A percentile compares a stretch with the other conserved stretches of the same genome.
Conservation (phyloP, 2,329 filamentous ascomycete genomes). For the Scedosporium boydii region DNA sequence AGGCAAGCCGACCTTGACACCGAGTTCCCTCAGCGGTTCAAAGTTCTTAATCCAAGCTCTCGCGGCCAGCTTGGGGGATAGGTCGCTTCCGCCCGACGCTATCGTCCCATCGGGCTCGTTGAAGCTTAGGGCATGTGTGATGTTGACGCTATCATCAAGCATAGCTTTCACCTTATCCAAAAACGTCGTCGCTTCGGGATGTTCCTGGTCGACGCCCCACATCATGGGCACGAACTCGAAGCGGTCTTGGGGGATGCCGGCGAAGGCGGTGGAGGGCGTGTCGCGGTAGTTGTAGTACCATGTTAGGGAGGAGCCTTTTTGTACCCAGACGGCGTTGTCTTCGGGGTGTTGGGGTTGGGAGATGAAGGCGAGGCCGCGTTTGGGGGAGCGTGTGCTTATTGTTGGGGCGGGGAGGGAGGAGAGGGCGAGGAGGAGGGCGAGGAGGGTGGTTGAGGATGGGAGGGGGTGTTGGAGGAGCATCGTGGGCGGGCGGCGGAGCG, state of each 20-base stretch:
- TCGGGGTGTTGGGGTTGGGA: constrained; percentile 40
- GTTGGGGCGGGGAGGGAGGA: neutral
- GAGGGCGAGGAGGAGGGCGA: neutral
- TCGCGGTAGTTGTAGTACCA: constrained; percentile 81
- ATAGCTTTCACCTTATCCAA: constrained; percentile 46
- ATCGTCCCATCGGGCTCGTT: constrained; percentile 64
- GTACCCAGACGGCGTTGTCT: constrained; percentile 59
- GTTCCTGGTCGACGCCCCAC: constrained; percentile 13
- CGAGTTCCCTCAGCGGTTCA: constrained; percentile 54
- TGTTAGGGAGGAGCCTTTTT: constrained; percentile 47
- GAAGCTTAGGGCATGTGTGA: constrained; percentile 63
- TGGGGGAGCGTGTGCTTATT: constrained; percentile 32
- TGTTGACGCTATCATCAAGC: constrained; percentile 42
- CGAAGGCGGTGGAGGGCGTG: constrained; percentile 43
- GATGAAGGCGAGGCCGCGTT: constrained; percentile 66
- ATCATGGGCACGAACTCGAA: constrained; percentile 56
- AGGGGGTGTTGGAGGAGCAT: neutral
- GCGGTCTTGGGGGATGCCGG: constrained; percentile 35
- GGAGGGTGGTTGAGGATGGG: neutral
- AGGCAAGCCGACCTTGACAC: constrained; percentile 61
- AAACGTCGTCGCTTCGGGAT: constrained; percentile 48
- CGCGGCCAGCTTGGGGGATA: constrained; percentile 53
- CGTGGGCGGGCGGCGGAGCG: neutral
- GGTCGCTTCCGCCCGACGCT: constrained; percentile 50
- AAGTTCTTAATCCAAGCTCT: constrained; percentile 62